Evolutionary conservation across 331 rosid genomes (phyloP), one percentile per base, ranked within the genome.

Genomic region (Cydonia oblonga): DNA sequence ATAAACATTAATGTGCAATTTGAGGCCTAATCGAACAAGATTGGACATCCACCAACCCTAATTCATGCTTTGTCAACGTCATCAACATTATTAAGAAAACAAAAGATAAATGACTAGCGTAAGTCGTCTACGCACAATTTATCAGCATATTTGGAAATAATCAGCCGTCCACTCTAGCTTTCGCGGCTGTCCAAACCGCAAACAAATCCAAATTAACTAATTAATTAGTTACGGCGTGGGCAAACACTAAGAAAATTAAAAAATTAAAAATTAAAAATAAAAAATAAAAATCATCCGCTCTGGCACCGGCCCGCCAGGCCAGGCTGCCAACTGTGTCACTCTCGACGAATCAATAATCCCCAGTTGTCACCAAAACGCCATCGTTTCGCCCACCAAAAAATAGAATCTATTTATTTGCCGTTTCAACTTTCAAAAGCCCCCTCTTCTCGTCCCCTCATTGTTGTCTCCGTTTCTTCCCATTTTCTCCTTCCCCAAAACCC

Each of bases 261-360:
- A 42, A 42, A 10, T 53, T 7, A 4, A 51, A 51, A 51, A 7
- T 66, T 58, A 19, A 56, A 52, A 18, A 16, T 1, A 35, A 35
- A 52, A 69, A 79, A 28, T 32, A 13, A 13, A 13, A 49, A 49
- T 15, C 73, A 80, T 69, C 71, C 70, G n/a, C 42, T 42, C 84
- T 80, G 76, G 30, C 83, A 74, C 59, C 72, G 66, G 23, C 83
- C 83, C 44, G 66, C 59, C 54, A 71, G 25, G 59, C 68, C 73
- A 75, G 73, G 66, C 54, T 65, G 72, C 63, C 58, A 49, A 54
- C 75, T 30, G 73, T 69, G 52, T 9, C 26, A 4, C 20, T 33
- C 9, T 4, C 54, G 12, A 52, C 71, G 9, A 62, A 53, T 46
- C 7, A 53, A 15, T 8, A 11, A 38, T 9, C 62, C 42, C 13